A percentile compares a stretch with the other conserved stretches of the same genome.
phyloP scores from a whole-genome alignment of 768 basidiomycete genomes.

The Cystofilobasidium capitatum region DNA sequence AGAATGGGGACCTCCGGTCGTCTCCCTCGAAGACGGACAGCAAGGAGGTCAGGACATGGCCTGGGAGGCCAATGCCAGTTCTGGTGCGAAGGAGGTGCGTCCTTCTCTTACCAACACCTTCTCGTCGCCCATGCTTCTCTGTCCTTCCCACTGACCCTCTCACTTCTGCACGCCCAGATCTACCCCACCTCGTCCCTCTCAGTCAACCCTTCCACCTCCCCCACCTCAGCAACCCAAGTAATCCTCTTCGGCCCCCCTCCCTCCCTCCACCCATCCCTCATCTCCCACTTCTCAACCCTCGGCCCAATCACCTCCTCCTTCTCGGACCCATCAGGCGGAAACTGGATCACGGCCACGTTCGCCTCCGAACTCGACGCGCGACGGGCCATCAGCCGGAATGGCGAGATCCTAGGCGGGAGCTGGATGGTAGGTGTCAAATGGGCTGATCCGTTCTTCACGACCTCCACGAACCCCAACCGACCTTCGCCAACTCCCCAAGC shows the following conservation, averaged over 20 bases:
- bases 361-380: slow-evolving; percentile 58
- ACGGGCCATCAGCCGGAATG: slow-evolving; percentile 70
- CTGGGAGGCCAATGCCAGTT: neutral
- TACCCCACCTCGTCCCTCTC: neutral
- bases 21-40: slow-evolving; percentile 15
- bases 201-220: neutral
- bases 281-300: slow-evolving; percentile 40
- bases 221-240: slow-evolving; percentile 38
- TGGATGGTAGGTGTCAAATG: slow-evolving; percentile 83
- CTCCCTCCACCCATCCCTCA: slow-evolving; percentile 55
- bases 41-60: neutral
- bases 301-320: slow-evolving; percentile 63
- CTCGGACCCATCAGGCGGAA: slow-evolving; percentile 56
- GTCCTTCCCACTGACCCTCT: neutral
- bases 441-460: slow-evolving; percentile 44
- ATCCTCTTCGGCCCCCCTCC: slow-evolving; percentile 83
- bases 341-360: slow-evolving; percentile 76
- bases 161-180: neutral
- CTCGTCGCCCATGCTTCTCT: neutral
- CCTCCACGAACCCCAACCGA: neutral
- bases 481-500: neutral
- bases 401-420: slow-evolving; percentile 54
- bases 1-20: slow-evolving; percentile 18
- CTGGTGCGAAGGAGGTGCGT: neutral
- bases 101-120: neutral